Percentiles rank a stretch among this genome's conserved stretches.
phyloP scores from a whole-genome alignment of 805 yeast species.

The Saccharomycopsis lassenensis region DNA sequence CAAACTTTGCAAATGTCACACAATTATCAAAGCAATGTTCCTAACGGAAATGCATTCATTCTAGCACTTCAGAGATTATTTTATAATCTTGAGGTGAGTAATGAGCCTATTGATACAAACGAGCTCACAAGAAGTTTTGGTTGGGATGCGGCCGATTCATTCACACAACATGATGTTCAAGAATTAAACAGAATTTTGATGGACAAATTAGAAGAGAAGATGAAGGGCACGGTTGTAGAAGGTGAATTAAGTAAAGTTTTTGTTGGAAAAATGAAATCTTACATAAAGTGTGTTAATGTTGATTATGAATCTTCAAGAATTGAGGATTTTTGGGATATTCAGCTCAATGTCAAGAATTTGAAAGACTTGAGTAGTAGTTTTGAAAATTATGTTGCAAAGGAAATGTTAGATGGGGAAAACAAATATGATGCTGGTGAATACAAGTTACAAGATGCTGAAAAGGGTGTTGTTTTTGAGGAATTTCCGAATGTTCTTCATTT shows the following conservation, averaged over 20 bases:
- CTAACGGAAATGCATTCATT: conserved; percentile 16
- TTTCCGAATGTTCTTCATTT: conserved; percentile 91
- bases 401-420: conserved; percentile 86
- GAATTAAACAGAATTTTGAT: conserved; percentile 89
- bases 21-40: too few species aligned
- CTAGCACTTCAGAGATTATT: conserved; percentile 81
- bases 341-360: conserved; percentile 82
- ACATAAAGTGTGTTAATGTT: conserved; percentile 83
- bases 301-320: conserved; percentile 84
- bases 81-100: conserved; percentile 64
- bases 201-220: conserved; percentile 84
- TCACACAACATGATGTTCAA: conserved; percentile 96
- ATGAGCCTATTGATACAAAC: conserved; percentile 68
- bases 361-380: conserved; percentile 64
- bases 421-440: conserved; percentile 84
- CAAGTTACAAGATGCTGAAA: conserved; percentile 74
- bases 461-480: conserved; percentile 84
- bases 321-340: conserved; percentile 98
- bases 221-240: conserved; percentile 81
- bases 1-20: conserved; percentile 36
- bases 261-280: conserved; percentile 96
- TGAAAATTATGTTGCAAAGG: conserved; percentile 78
- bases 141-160: conserved; percentile 93
- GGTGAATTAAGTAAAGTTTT: conserved; percentile 69
- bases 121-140: conserved; percentile 91